Evolutionary conservation across 805 yeast genomes (phyloP).

Genomic region (Yamadazyma nakazawae): DNA sequence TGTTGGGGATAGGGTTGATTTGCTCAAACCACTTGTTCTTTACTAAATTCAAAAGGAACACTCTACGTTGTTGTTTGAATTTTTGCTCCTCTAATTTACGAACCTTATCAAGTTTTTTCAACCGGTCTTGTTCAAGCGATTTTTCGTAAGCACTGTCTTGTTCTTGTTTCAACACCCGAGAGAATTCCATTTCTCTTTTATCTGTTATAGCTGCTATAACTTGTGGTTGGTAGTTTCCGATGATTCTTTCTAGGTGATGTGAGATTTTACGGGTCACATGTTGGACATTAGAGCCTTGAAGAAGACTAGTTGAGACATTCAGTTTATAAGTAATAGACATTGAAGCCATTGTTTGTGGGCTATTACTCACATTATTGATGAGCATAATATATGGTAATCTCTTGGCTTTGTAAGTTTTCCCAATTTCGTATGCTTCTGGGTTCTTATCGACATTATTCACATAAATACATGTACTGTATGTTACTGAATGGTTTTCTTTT

Average conservation of each 20-base stretch:
- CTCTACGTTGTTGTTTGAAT: conserved; percentile 5
- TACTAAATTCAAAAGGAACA: conserved; percentile 10
- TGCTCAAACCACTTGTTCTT: conserved; percentile 8
- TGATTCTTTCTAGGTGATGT: conserved; percentile 21
- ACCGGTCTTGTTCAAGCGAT: conserved; percentile 48
- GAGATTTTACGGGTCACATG: conserved; percentile 24
- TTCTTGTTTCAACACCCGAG: conserved; percentile 36
- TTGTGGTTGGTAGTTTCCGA: conserved; percentile 36
- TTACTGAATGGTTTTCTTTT: conserved; percentile 22
- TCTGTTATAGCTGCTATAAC: conserved; percentile 35
- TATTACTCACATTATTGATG: conserved; percentile 33
- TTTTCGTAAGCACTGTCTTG: conserved; percentile 43
- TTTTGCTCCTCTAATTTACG: conserved; percentile 15
- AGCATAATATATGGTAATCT: conserved; percentile 37
- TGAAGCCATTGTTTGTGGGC: conserved; percentile 34
- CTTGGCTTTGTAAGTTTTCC: conserved; percentile 25
- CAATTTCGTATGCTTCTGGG: conserved; percentile 40
- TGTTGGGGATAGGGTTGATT: conserved; percentile 13
- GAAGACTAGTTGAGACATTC: conserved; percentile 22
- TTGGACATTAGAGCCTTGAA: conserved; percentile 7
- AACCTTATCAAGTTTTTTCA: conserved; percentile 46
- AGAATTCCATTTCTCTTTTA: conserved; percentile 38
- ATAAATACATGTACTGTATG: conserved; percentile 25
- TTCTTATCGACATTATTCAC: conserved; percentile 28
- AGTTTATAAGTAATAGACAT: conserved; percentile 38